phyloP scores from a whole-genome alignment of 2,329 filamentous ascomycete genomes.

The Chrysosporium keratinophilum region DNA sequence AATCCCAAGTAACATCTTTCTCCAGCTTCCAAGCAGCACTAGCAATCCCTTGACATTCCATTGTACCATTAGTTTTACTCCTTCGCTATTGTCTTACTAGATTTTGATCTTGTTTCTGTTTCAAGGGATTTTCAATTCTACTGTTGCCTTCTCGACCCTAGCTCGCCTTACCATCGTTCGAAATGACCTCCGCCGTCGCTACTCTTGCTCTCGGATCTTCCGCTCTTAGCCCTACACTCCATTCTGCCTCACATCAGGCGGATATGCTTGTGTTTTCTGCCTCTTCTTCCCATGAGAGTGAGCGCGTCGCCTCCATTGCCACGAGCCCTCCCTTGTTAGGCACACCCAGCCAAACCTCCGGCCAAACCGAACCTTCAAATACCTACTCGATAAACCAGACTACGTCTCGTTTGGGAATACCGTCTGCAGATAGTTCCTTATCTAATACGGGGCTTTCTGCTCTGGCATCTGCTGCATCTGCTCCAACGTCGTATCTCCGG shows the following conservation, averaged over 20 bases:
- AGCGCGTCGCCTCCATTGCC: slow-evolving; percentile 38
- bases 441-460: slow-evolving; percentile 50
- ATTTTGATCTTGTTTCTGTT: background rate
- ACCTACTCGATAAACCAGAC: slow-evolving; percentile 26
- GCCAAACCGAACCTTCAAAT: slow-evolving; percentile 39
- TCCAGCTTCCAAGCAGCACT: background rate
- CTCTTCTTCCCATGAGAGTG: slow-evolving; percentile 36
- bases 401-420: slow-evolving; percentile 19
- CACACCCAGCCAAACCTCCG: slow-evolving; percentile 45
- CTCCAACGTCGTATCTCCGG: slow-evolving; percentile 43
- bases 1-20: background rate
- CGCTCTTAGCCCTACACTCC: slow-evolving; percentile 43
- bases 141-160: background rate
- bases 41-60: background rate
- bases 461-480: slow-evolving; percentile 49
- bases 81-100: slow-evolving; percentile 3
- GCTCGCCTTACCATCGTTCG: background rate
- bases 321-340: slow-evolving; percentile 39
- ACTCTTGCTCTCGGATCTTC: slow-evolving; percentile 50
- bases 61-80: background rate
- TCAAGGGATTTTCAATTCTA: background rate
- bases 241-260: slow-evolving; percentile 38
- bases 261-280: slow-evolving; percentile 29
- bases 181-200: slow-evolving; percentile 48
- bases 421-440: slow-evolving; percentile 21